Evolutionary conservation across 2,329 filamentous ascomycete genomes (phyloP).

Genomic region (Penicillium sclerotiorum): DNA sequence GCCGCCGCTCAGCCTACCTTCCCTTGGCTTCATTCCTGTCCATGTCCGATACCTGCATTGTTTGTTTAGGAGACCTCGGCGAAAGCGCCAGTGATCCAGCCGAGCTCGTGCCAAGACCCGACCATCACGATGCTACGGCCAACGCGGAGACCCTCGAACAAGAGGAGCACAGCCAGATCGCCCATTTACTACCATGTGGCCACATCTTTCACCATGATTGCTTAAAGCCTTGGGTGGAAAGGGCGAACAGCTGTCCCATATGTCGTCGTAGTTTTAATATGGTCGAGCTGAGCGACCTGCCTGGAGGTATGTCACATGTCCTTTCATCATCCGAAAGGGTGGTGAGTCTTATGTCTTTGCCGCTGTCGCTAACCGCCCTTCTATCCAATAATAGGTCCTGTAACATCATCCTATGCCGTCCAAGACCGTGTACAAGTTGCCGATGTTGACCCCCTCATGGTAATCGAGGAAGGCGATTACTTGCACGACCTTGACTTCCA

Average conservation of each 20-base stretch:
- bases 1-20: constrained; percentile 23
- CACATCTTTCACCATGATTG: constrained; percentile 93
- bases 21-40: constrained; percentile 29
- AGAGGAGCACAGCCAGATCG: constrained; percentile 56
- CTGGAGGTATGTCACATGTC: constrained; percentile 69
- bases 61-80: constrained; percentile 71
- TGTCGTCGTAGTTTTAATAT: constrained; percentile 90
- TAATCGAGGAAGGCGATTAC: constrained; percentile 71
- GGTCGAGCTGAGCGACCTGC: constrained; percentile 77
- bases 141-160: constrained; percentile 32
- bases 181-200: constrained; percentile 73
- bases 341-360: constrained; percentile 6
- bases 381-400: constrained; percentile 48
- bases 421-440: constrained; percentile 69
- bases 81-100: constrained; percentile 58
- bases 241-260: constrained; percentile 97
- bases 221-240: constrained; percentile 90
- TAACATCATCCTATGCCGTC: constrained; percentile 60
- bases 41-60: constrained; percentile 72
- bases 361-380: constrained; percentile 7
- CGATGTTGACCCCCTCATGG: constrained; percentile 74
- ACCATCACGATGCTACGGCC: constrained; percentile 34
- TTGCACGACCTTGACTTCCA: constrained; percentile 62
- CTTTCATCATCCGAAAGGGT: not conserved
- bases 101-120: constrained; percentile 47